Evolutionary conservation across 306 rosid species (phyloP), one percentile per base, ranked within the genome.

Genomic region (Amphicarpaea edgeworthii): DNA sequence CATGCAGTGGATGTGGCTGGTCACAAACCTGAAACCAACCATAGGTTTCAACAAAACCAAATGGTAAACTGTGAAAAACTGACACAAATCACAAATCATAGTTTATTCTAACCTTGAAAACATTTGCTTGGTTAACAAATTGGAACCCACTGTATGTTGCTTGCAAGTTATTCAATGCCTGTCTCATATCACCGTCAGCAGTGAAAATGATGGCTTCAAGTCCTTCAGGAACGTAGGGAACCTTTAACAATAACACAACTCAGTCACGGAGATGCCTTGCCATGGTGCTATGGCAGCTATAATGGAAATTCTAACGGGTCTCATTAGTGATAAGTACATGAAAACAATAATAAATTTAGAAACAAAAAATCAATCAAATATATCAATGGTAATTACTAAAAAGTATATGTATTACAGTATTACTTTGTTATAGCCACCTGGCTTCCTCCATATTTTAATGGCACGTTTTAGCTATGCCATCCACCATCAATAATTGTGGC

Each of bases 181-280:
- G 98, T 88, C 98, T 92, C 97, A 95, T 95, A 77, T 92, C 98
- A 69, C 98, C 98, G 76, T 92, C 98, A 77, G 98, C 98, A 6
- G 98, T 95, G 85, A 95, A 95, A 83, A 95, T 95, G 79, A 95
- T 89, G 79, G 98, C 98, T 86, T 95, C 98, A 55, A 95, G 96
- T 77, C 97, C 98, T 85, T 92, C 98, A 47, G 96, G 98, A 66
- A 95, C 93, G 82, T 90, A 95, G 42, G 98, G 96, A 84, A 95
- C 98, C 98, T 95, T 79, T 85, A 86, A 73, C 43, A 66, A 46
- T 41, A 78, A 34, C 80, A 75, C 32, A 38, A 11, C n/a, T n/a
- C n/a, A n/a, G n/a, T n/a, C n/a, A n/a, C n/a, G n/a, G n/a, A n/a
- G n/a, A n/a, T n/a, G n/a, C n/a, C n/a, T n/a, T n/a, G 70, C 70